A percentile compares a stretch with the other conserved stretches of the same genome.
Conservation (phyloP, 805 yeast species). For the Jamesozyma jinghongensis region DNA sequence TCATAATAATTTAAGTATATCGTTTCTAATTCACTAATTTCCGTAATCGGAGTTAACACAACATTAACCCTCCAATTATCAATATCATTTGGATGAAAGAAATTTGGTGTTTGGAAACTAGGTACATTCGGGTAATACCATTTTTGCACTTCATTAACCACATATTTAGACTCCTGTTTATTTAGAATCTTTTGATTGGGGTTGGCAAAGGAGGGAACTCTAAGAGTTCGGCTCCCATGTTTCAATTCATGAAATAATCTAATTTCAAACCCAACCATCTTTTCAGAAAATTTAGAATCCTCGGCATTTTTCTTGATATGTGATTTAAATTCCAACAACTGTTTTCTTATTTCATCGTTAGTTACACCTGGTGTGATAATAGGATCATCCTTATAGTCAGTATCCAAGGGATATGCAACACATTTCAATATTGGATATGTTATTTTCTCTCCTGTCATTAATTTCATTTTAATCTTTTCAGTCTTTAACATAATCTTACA, state of each 20-base stretch:
- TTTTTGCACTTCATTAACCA: conserved; percentile 32
- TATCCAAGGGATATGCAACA: conserved; percentile 29
- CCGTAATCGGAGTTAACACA: conserved; percentile 21
- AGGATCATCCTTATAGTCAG: conserved; percentile 17
- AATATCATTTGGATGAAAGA: conserved; percentile 23
- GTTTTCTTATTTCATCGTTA: conserved; percentile 1
- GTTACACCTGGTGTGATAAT: neutral
- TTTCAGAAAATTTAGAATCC: conserved; percentile 1
- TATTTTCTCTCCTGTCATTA: conserved; percentile 3
- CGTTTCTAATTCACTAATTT: conserved; percentile 8
- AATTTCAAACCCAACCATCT: conserved; percentile 33
- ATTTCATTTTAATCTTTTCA: conserved; percentile 1
- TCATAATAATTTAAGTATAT: conserved; percentile 18
- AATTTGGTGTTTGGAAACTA: conserved; percentile 17
- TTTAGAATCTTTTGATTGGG: conserved; percentile 9
- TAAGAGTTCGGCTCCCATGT: conserved; percentile 18
- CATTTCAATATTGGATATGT: conserved; percentile 27
- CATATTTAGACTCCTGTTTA: conserved; percentile 40
- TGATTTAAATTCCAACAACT: conserved; percentile 7
- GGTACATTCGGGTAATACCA: conserved; percentile 12
- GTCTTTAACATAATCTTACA: conserved; percentile 21
- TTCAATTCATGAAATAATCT: conserved; percentile 31
- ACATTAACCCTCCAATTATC: conserved; percentile 32
- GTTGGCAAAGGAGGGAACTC: conserved; percentile 18
- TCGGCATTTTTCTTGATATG: neutral